These are phyloP conservation scores for Beauveria scarabaeidicola DNA, from an alignment of 2,329 filamentous ascomycete genomes.

Conservation along the genomic window DNA sequence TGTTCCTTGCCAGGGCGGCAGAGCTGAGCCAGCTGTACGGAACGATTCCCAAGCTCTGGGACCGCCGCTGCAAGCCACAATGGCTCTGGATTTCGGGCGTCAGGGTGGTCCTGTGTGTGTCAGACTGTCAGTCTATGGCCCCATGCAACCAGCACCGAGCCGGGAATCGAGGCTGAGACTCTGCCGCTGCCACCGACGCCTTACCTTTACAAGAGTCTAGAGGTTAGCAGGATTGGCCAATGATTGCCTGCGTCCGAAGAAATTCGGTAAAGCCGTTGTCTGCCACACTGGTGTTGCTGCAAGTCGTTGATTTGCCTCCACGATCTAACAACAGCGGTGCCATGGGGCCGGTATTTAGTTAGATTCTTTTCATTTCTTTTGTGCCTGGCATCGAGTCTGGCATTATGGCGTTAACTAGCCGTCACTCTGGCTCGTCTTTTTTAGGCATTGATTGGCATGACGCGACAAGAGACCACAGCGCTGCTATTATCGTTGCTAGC, in stretches of 20 bases:
- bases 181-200: background rate
- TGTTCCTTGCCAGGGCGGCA: background rate
- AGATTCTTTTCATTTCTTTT: background rate
- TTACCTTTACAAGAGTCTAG: background rate
- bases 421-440: background rate
- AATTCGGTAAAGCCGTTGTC: slow-evolving; percentile 3
- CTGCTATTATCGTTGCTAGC: background rate
- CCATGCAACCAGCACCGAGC: background rate
- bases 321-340: background rate
- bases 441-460: background rate
- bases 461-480: slow-evolving; percentile 3
- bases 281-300: background rate
- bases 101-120: background rate
- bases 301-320: background rate
- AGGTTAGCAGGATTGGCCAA: background rate
- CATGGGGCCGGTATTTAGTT: background rate
- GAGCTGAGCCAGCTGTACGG: slow-evolving; percentile 4
- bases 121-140: background rate
- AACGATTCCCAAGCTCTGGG: background rate
- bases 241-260: background rate
- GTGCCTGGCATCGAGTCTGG: background rate
- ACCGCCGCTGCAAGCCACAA: slow-evolving; percentile 1
- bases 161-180: background rate
- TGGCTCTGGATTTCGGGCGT: background rate
- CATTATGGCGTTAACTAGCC: background rate